phyloP scores from a whole-genome alignment of 495 filamentous ascomycete species.

The Evansstolkia leycettana region DNA sequence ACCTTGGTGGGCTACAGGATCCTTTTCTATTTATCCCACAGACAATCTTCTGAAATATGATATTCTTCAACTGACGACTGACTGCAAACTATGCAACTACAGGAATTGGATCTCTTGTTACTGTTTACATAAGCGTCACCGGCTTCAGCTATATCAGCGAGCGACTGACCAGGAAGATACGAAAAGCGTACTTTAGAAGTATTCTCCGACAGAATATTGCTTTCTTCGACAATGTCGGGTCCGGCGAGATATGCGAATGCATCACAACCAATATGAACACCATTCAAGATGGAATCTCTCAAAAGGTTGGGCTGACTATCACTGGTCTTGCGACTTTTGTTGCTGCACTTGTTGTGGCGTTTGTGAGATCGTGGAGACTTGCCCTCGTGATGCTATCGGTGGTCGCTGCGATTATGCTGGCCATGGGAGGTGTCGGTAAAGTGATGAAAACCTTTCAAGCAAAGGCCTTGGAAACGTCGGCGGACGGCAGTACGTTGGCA shows the following conservation, averaged over 20 bases:
- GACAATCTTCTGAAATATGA: too few species aligned
- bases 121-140: constrained; percentile 11
- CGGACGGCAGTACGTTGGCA: constrained; percentile 1
- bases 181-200: constrained; percentile 17
- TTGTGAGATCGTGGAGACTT: constrained; percentile 23
- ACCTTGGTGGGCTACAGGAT: too few species aligned
- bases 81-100: too few species aligned
- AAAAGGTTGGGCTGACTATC: constrained; percentile 20
- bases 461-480: background rate
- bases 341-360: constrained; percentile 23
- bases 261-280: constrained; percentile 27
- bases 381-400: constrained; percentile 20
- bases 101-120: constrained; percentile 17
- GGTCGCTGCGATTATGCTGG: constrained; percentile 12
- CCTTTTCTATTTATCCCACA: too few species aligned
- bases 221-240: constrained; percentile 23
- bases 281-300: constrained; percentile 32
- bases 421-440: constrained; percentile 6
- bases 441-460: background rate
- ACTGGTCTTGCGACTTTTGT: constrained; percentile 19
- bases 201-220: constrained; percentile 30
- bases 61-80: too few species aligned
- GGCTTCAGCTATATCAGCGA: constrained; percentile 13
- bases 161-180: constrained; percentile 18
- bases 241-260: constrained; percentile 24